A percentile compares a stretch with the other conserved stretches of the same genome.
phyloP scores from a whole-genome alignment of 1,139 yeast genomes.

The Yamadazyma spencermartinsiae region DNA sequence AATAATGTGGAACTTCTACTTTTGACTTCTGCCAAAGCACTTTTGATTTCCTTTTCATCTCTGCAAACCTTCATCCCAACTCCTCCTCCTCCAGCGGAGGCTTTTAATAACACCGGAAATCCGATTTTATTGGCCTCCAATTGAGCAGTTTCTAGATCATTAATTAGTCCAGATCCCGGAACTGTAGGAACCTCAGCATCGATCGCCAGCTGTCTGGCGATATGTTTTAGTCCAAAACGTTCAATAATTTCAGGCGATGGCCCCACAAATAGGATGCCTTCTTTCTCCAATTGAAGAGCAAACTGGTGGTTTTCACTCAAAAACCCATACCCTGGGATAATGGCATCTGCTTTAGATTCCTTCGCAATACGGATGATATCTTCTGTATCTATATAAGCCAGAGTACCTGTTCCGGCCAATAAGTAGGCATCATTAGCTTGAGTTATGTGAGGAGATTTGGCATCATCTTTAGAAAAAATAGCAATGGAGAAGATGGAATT shows the following conservation, averaged over 20 bases:
- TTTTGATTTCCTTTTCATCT: conserved; percentile 1
- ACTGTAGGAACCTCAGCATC: conserved; percentile 8
- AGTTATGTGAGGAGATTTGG: conserved; percentile 6
- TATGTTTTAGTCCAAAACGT: conserved; percentile 9
- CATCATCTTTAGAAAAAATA: conserved; percentile 7
- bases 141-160: conserved; percentile 1
- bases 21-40: conserved; percentile 4
- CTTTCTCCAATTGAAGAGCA: conserved; percentile 3
- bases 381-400: conserved; percentile 7
- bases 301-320: conserved; percentile 8
- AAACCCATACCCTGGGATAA: conserved; percentile 47
- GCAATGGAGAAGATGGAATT: conserved; percentile 5
- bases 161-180: conserved; percentile 8
- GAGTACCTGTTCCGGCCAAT: conserved; percentile 4
- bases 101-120: conserved; percentile 9
- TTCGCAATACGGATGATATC: conserved; percentile 6
- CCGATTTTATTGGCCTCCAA: conserved; percentile 7
- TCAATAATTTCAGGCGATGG: conserved; percentile 8
- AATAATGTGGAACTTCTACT: conserved; percentile 7
- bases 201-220: conserved; percentile 8
- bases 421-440: conserved; percentile 8
- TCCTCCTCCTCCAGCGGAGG: conserved; percentile 11
- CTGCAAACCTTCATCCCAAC: conserved; percentile 10
- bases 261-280: conserved; percentile 6
- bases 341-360: conserved; percentile 34